Evolutionary conservation across 176 grass and related monocot species (phyloP).

Genomic region (Olyra latifolia): DNA sequence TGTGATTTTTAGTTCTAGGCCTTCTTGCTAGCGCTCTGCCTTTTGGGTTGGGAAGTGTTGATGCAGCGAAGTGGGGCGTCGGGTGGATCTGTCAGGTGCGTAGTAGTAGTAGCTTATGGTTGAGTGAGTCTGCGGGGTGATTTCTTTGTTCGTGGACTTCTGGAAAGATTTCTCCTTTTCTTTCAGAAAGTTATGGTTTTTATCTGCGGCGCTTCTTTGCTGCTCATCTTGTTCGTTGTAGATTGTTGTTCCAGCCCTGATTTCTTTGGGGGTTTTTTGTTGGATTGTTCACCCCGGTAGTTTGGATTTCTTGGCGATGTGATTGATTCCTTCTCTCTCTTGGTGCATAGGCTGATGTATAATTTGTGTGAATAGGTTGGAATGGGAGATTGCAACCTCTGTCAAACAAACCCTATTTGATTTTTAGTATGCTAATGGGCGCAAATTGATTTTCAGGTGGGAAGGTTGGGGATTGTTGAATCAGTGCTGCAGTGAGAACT

Average conservation of each 20-base stretch:
- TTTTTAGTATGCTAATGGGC: slow-evolving; percentile 16
- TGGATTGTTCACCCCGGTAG: background rate
- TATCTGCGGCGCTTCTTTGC: background rate
- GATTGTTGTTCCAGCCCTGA: background rate
- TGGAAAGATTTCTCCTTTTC: background rate
- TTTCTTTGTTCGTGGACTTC: slow-evolving; percentile 3
- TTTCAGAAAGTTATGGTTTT: background rate
- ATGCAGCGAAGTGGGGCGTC: slow-evolving; percentile 39
- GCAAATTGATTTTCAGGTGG: slow-evolving; percentile 26
- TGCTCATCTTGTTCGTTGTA: background rate
- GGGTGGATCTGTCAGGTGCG: slow-evolving; percentile 35
- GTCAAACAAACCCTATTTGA: slow-evolving; percentile 7
- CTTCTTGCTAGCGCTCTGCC: background rate
- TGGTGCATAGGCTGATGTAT: background rate
- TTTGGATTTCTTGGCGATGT: slow-evolving; percentile 19
- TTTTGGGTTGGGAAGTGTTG: slow-evolving; percentile 21
- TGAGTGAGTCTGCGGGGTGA: slow-evolving; percentile 34
- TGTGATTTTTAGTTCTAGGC: slow-evolving; percentile 33
- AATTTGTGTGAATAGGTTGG: background rate
- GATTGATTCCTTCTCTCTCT: background rate
- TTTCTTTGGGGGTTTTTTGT: background rate
- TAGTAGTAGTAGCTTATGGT: background rate
- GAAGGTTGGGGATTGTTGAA: background rate
- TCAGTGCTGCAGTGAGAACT: background rate
- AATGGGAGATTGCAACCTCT: background rate